Base-by-base conservation (phyloP, 73 alveolate genomes). In the Halteria grandinella region DNA sequence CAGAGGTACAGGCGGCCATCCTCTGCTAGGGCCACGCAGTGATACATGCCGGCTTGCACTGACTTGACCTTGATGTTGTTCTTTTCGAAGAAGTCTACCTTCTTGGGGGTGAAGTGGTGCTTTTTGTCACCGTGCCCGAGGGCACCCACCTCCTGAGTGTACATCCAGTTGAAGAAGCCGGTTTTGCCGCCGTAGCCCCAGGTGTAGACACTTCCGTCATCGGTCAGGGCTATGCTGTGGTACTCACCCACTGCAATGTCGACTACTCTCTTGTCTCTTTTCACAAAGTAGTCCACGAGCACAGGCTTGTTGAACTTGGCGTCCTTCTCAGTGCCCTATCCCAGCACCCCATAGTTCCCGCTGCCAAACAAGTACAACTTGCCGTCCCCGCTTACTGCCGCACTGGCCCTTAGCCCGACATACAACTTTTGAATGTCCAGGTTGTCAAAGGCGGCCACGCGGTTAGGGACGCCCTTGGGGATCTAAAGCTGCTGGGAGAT, bases 131-230 rank as follows among this genome's bases (percentile, higher is more conserved):
- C 99, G 70, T 94, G 97, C 0, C 99, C 99, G 44, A 93, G 88
- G 51, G 89, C 97, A 0, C 99, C 99, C 34, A 85, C 96, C 64
- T 86, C 94, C 77, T 94, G 87, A 23, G 96, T 39, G 27, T 74
- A 48, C 87, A 87, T 59, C 84, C 87, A 80, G 36, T 78, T 53
- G 63, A 71, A 74, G 39, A 70, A 45, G 0, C 90, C 87, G 0
- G 55, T 73, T 53, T 88, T 89, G 18, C 99, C 99, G 49, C 97
- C 98, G 48, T 91, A 93, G 33, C 99, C 99, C 97, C 97, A 91
- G 1, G 97, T 59, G 83, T 93, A 94, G 54, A 94, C 89, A 10
- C 86, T 94, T n/a, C 97, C 97, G 66, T 94, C 96, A 28, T 81
- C 93, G 31, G 97, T 91, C 12, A 94, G 60, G 1, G 95, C 95